A percentile compares a stretch with the other conserved stretches of the same genome.
phyloP scores from a whole-genome alignment of 1,284 basidiomycete genomes.

The Fomitopsis pinicola region DNA sequence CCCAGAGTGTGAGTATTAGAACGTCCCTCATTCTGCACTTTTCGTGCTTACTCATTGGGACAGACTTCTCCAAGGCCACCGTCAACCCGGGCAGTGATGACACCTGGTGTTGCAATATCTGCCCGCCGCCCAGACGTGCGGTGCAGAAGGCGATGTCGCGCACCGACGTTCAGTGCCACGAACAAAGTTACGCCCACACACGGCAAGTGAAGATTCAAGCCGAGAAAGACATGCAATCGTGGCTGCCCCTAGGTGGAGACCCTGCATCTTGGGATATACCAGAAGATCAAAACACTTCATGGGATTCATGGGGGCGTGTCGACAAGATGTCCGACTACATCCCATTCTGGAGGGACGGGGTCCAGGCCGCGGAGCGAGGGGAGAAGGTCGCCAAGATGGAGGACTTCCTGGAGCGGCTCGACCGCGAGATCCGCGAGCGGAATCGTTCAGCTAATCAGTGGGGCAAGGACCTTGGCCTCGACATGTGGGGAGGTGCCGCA shows the following conservation, averaged over 20 bases:
- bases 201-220: conserved; percentile 11
- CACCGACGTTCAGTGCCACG: conserved; percentile 12
- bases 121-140: conserved; percentile 8
- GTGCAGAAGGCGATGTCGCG: conserved; percentile 14
- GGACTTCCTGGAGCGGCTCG: conserved; percentile 42
- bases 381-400: conserved; percentile 44
- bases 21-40: neutral
- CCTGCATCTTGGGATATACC: conserved; percentile 5
- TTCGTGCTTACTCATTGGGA: neutral
- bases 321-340: conserved; percentile 34
- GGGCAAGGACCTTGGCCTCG: neutral
- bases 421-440: conserved; percentile 12
- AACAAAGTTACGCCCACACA: conserved; percentile 12
- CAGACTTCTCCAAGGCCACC: conserved; percentile 15
- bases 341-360: conserved; percentile 50
- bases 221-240: neutral
- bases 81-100: neutral
- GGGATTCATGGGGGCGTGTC: conserved; percentile 48
- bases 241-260: neutral
- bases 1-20: neutral
- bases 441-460: neutral
- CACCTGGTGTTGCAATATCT: conserved; percentile 15
- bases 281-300: conserved; percentile 25
- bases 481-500: conserved; percentile 5
- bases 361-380: conserved; percentile 48